Evolutionary conservation across 331 rosid species (phyloP).

Genomic region (Malus hybrid): DNA sequence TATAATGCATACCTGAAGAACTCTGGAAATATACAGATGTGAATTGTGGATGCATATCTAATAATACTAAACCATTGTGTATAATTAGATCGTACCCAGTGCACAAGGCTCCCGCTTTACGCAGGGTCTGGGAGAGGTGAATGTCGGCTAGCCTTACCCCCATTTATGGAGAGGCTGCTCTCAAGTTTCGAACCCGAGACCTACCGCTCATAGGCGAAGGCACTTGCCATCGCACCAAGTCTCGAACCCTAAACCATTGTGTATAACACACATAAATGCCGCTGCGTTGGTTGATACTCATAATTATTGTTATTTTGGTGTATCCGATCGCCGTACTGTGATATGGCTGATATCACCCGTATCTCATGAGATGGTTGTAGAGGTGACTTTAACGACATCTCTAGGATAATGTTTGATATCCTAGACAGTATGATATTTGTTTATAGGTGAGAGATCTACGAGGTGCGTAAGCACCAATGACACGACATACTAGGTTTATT

Average conservation of each 20-base stretch:
- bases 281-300: not conserved
- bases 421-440: not conserved
- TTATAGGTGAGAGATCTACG: not conserved
- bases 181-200: no score
- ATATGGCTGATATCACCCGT: not conserved
- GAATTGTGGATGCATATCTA: not conserved
- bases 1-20: not conserved
- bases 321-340: not conserved
- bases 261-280: not conserved
- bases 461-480: not conserved
- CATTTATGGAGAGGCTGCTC: no score
- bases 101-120: no score
- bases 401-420: not conserved
- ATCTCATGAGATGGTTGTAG: not conserved
- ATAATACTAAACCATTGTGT: not conserved
- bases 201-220: no score
- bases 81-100: no score
- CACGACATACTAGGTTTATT: not conserved
- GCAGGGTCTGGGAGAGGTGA: no score
- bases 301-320: not conserved
- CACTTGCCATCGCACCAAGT: no score
- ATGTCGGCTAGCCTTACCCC: no score
- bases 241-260: not conserved
- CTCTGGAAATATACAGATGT: not conserved
- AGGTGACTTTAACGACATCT: not conserved